Evolutionary conservation across 805 yeast species (phyloP).

Genomic region (Wickerhamomyces ciferrii): DNA sequence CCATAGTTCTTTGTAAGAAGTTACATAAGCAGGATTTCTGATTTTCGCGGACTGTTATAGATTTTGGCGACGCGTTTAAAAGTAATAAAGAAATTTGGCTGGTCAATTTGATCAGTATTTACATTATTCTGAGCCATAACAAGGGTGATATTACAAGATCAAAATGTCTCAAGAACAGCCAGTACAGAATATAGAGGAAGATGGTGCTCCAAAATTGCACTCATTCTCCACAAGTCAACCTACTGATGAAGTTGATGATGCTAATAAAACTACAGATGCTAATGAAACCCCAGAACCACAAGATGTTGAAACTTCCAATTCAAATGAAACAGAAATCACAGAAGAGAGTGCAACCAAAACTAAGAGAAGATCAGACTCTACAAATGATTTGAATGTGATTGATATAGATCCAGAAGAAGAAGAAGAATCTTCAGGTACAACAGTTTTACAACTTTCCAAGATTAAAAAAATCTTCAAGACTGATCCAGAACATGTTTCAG

Average conservation of each 20-base stretch:
- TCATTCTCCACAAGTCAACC: slow-evolving; percentile 10
- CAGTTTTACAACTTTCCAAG: slow-evolving; percentile 57
- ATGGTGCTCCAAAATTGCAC: slow-evolving; percentile 17
- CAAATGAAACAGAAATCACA: background rate
- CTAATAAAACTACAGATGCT: slow-evolving; percentile 7
- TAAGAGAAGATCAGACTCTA: background rate
- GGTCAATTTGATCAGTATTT: no score
- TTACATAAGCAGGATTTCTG: background rate
- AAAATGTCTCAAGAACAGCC: background rate
- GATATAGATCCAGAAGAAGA: slow-evolving; percentile 9
- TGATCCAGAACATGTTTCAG: slow-evolving; percentile 67
- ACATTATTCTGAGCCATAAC: no score
- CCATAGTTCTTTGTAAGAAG: background rate
- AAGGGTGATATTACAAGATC: background rate
- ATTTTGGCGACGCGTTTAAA: background rate
- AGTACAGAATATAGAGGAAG: background rate
- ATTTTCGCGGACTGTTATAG: no score
- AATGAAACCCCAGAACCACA: slow-evolving; percentile 10
- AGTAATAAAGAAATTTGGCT: background rate
- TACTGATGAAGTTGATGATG: background rate
- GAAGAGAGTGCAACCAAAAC: background rate
- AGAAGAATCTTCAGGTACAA: slow-evolving; percentile 24
- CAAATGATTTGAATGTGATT: background rate
- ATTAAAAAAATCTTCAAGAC: slow-evolving; percentile 68
- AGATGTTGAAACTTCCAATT: background rate